Evolutionary conservation across 768 basidiomycete species (phyloP).

Genomic region (Termitomyces sp.): DNA sequence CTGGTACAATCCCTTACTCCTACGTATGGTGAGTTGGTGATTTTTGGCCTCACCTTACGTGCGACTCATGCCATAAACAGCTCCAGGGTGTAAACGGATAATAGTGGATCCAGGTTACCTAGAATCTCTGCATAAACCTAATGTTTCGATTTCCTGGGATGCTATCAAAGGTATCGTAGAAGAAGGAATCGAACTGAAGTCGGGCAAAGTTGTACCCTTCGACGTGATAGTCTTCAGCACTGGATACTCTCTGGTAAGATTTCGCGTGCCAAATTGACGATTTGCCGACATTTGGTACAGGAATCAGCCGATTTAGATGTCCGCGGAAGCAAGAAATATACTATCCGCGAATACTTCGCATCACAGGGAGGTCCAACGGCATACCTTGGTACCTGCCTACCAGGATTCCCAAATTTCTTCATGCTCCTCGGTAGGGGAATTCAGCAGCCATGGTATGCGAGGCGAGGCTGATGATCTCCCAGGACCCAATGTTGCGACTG

Average conservation of each 20-base stretch:
- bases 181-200: slow-evolving; percentile 47
- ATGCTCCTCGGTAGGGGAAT: slow-evolving; percentile 38
- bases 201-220: slow-evolving; percentile 44
- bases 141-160: slow-evolving; percentile 50
- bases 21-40: slow-evolving; percentile 38
- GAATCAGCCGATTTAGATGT: slow-evolving; percentile 34
- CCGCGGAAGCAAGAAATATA: slow-evolving; percentile 39
- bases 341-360: slow-evolving; percentile 42
- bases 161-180: slow-evolving; percentile 45
- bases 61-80: slow-evolving; percentile 17
- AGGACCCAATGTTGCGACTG: slow-evolving; percentile 58
- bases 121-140: slow-evolving; percentile 45
- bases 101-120: slow-evolving; percentile 62
- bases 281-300: slow-evolving; percentile 21
- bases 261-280: background rate
- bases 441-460: background rate
- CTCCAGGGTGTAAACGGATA: slow-evolving; percentile 62
- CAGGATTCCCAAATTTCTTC: slow-evolving; percentile 56
- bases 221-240: slow-evolving; percentile 61
- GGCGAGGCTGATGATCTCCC: background rate
- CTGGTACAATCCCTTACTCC: slow-evolving; percentile 48
- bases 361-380: slow-evolving; percentile 48
- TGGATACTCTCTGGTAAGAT: slow-evolving; percentile 41
- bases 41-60: background rate
- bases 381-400: slow-evolving; percentile 50